Evolutionary conservation across 441 rosid species (phyloP), one percentile per base, ranked within the genome.

Genomic region (Adansonia gregorii): DNA sequence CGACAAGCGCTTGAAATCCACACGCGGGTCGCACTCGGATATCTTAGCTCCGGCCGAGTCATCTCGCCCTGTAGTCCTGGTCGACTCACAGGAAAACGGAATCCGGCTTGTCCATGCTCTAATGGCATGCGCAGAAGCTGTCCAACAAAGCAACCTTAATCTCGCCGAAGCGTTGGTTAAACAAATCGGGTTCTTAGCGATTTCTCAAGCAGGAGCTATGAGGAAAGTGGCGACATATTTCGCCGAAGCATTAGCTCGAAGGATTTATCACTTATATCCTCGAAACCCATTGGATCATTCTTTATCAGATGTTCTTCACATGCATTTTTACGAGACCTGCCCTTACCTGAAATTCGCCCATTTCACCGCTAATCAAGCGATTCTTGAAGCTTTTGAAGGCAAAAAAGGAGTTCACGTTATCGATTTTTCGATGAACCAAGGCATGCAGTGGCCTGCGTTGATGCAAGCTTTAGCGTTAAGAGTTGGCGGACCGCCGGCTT

Each of bases 281-380:
- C 81, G 48, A 60, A 83, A 61, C 43, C 73, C 86, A 0, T 79
- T 88, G 3, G 92, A 89, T 64, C 86, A 86, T 22, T 84, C 91
- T 10, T 82, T 83, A 61, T 78, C 89, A 41, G 91, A 93, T 68
- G 83, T 87, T 59, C 90, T 94, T 17, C 89, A 94, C 94, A 89
- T 89, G 90, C 94, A 94, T 86, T 93, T 94, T 81, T 94, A 94
- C 60, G 97, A 94, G 82, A 80, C 94, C 5, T 90, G 97, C 72
- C 97, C 98, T 0, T 93, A 94, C 71, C 90, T 94, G 17, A 94
- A 94, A 72, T 94, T 92, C 82, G 98, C 97, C 31, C 98, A 94
- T 35, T 94, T 94, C 85, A 94, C 94, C 0, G 97, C 98, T 8
- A 92, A 94, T 68, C 98, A 94, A 83, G 96, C 96, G 6, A 92